Base-by-base conservation (phyloP, 2,329 filamentous ascomycete species). In the Diaporthe sp. region DNA sequence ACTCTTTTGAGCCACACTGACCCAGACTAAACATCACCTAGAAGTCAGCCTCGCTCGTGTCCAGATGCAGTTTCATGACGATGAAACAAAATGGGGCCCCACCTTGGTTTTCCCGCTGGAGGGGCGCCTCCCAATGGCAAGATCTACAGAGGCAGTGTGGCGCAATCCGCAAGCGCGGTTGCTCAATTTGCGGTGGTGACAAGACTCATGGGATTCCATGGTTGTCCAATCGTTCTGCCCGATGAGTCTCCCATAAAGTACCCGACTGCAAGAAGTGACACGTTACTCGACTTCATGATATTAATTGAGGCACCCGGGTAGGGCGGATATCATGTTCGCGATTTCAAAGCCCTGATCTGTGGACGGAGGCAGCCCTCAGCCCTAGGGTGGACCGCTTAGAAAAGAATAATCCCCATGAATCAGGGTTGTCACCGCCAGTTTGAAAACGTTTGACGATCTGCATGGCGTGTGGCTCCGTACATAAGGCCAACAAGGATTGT, bases 361-460 rank as follows among this genome's bases (percentile, higher is more conserved):
- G 1, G 52, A 54, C 1, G 19, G 15, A 54, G 52, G 28, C 28
- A 54, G 52, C 50, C 47, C 47, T 13, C 10, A 6, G 50, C 5
- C 35, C 5, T 38, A 10, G 35, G 35, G 50, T 52, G 50, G 12
- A 30, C 30, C 52, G n/a, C 13, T 19, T 9, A 17, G 25, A 17
- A 22, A 30, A 54, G 52, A 30, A 54, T 30, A 25, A n/a, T 38
- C 4, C 38, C 12, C 22, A 58, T 38, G 55, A 58, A 38, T 58
- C 55, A 58, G 10, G 55, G 9, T 7, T 58, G 55, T n/a, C 55
- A 58, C 55, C 55, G 30, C 55, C 55, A 38, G n/a, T 58, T 58
- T 19, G 4, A 38, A 38, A n/a, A 58, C 8, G 30, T 22, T 38
- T 15, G 55, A 38, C 25, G 55, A 58, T 58, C 55, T 35, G 12